These are phyloP conservation scores for Barnettozyma vustinii DNA, from an alignment of 805 yeast species.

Conservation along the genomic window DNA sequence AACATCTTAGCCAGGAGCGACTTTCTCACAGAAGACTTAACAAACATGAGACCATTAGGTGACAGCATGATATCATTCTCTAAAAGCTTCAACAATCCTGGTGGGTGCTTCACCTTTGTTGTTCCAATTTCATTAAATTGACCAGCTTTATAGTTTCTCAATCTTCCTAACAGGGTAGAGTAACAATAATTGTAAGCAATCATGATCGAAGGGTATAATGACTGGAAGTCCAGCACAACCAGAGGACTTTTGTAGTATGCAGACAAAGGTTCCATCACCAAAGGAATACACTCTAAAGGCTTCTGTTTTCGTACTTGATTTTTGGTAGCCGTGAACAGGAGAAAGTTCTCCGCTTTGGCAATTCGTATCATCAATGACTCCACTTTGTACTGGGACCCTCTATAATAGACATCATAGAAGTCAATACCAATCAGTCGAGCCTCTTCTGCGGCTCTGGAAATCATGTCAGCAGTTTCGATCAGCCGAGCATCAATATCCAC, in stretches of 20 bases:
- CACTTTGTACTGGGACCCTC: constrained; percentile 94
- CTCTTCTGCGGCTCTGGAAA: constrained; percentile 71
- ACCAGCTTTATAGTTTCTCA: constrained; percentile 44
- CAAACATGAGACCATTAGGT: constrained; percentile 85
- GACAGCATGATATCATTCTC: constrained; percentile 57
- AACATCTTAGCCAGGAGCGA: constrained; percentile 81
- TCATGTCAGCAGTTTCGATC: constrained; percentile 53
- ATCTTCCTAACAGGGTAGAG: constrained; percentile 62
- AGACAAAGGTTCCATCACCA: constrained; percentile 89
- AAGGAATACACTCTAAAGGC: constrained; percentile 81
- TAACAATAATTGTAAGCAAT: constrained; percentile 89
- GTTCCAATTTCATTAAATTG: constrained; percentile 45
- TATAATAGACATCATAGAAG: constrained; percentile 74
- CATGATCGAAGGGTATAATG: constrained; percentile 87
- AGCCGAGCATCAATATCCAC: constrained; percentile 35
- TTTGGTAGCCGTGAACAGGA: constrained; percentile 75
- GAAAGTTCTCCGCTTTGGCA: constrained; percentile 67
- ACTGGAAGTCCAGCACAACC: constrained; percentile 87
- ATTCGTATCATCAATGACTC: constrained; percentile 77
- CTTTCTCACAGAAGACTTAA: constrained; percentile 56
- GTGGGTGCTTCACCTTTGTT: constrained; percentile 41
- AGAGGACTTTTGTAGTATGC: constrained; percentile 84
- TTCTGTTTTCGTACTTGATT: constrained; percentile 77
- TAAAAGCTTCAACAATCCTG: constrained; percentile 51
- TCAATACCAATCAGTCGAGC: constrained; percentile 86